Base-by-base conservation (phyloP, 257 asterid genomes). In the Apocynum venetum region DNA sequence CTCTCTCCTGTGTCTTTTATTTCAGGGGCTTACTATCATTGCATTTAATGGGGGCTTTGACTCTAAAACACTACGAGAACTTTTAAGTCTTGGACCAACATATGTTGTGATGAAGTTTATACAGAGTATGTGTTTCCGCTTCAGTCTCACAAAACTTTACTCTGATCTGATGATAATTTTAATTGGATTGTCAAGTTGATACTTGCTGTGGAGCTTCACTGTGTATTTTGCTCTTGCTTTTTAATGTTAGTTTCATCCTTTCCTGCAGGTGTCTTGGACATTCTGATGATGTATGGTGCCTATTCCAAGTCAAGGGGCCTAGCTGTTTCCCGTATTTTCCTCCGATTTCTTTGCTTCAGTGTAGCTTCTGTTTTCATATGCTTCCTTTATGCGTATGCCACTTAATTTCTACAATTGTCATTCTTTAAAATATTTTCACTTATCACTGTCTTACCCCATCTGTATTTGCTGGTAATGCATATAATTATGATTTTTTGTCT, bases 211-310 rank as follows among this genome's bases (percentile, higher is more conserved):
- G 6, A 19, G 53, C 53, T 68, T 68, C 53, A 12, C 51, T 67
- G 35, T 43, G 38, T 67, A 13, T 66, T 66, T 31, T 43, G 17
- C 19, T 20, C 38, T 68, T 43, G 2, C 20, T 9, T 43, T 77
- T 74, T 79, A 72, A 48, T 66, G 68, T 74, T 76, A 60, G 19
- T 36, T 31, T 15, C 57, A n/a, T 14, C 43, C 59, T 81, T 78
- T 46, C 3, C 17, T 76, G 65, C 75, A 96, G 98, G 99, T 87
- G 87, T 89, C 63, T 85, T 93, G 90, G 97, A 96, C 86, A 85
- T 96, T 79, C 72, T 93, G 65, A 93, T 91, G 97, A 93, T 96
- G 99, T 90, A 89, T 86, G 99, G 99, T 76, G 99, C 99, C 66
- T 96, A 93, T 81, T 86, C 97, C 64, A 89, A 98, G 64, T 86